A percentile compares a stretch with the other conserved stretches of the same genome.
Evolutionary conservation across 805 yeast genomes (phyloP).

Genomic region (Yueomyces sinensis): DNA sequence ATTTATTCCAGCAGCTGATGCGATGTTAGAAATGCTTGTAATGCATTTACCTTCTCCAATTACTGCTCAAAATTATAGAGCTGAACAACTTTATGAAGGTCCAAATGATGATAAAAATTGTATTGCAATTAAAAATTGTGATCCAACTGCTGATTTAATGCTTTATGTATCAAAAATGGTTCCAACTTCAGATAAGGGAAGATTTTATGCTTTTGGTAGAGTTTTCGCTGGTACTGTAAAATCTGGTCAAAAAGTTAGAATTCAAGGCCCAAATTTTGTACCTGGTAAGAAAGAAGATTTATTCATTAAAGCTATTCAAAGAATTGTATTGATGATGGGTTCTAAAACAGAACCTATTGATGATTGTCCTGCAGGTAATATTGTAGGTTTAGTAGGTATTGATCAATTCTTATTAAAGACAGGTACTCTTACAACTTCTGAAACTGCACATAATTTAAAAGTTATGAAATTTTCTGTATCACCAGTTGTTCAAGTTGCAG

Average conservation of each 20-base stretch:
- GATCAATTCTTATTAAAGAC: slow-evolving; percentile 99
- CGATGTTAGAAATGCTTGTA: slow-evolving; percentile 96
- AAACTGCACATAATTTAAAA: slow-evolving; percentile 97
- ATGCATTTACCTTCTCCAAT: slow-evolving; percentile 98
- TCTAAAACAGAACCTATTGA: slow-evolving; percentile 95
- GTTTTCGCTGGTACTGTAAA: slow-evolving; percentile 99
- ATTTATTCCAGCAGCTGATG: slow-evolving; percentile 99
- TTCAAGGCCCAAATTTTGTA: slow-evolving; percentile 99
- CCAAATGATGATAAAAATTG: slow-evolving; percentile 87
- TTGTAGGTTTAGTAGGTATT: slow-evolving; percentile 98
- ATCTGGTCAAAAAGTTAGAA: slow-evolving; percentile 98
- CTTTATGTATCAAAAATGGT: slow-evolving; percentile 99
- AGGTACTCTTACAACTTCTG: slow-evolving; percentile 97
- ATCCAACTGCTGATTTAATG: slow-evolving; percentile 96
- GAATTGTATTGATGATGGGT: slow-evolving; percentile 99
- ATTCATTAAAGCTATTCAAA: slow-evolving; percentile 94
- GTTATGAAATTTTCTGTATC: slow-evolving; percentile 99
- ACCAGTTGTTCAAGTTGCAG: slow-evolving; percentile 99
- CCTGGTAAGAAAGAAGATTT: slow-evolving; percentile 98
- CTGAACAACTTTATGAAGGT: slow-evolving; percentile 98
- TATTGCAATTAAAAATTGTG: slow-evolving; percentile 93
- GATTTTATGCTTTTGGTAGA: slow-evolving; percentile 99
- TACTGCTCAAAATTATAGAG: slow-evolving; percentile 98
- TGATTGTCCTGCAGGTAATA: slow-evolving; percentile 99
- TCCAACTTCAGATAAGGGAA: slow-evolving; percentile 99